Evolutionary conservation across 2,329 filamentous ascomycete genomes (phyloP).

Genomic region (Balansia obtecta): DNA sequence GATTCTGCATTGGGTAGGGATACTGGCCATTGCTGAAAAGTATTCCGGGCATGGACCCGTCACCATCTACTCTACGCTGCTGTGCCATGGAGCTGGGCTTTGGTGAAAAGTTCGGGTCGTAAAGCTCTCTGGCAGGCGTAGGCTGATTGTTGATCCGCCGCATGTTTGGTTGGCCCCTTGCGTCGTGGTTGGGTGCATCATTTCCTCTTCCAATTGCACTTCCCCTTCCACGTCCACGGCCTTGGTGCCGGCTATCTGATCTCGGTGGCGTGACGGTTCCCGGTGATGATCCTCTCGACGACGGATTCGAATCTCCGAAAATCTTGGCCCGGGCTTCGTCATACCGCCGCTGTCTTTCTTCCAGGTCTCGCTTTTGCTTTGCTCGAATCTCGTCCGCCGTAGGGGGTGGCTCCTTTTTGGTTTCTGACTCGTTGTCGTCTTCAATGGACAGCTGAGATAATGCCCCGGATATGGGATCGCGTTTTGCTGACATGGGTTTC

Average conservation of each 20-base stretch:
- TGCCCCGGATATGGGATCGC: slow-evolving; percentile 37
- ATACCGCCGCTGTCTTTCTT: slow-evolving; percentile 84
- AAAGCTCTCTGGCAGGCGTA: slow-evolving; percentile 48
- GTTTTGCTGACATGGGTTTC: slow-evolving; percentile 55
- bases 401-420: slow-evolving; percentile 48
- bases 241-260: slow-evolving; percentile 19
- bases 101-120: slow-evolving; percentile 59
- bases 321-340: slow-evolving; percentile 81
- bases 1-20: neutral
- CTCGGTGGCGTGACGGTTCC: slow-evolving; percentile 47
- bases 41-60: slow-evolving; percentile 12
- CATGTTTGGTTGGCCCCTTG: slow-evolving; percentile 7
- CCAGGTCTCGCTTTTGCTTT: slow-evolving; percentile 65
- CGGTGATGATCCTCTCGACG: slow-evolving; percentile 49
- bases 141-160: slow-evolving; percentile 13
- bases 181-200: slow-evolving; percentile 8
- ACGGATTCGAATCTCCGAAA: slow-evolving; percentile 52
- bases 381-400: slow-evolving; percentile 66
- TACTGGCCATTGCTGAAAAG: slow-evolving; percentile 37
- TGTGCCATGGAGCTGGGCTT: slow-evolving; percentile 45
- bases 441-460: slow-evolving; percentile 31
- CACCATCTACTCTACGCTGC: slow-evolving; percentile 28
- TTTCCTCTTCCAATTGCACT: slow-evolving; percentile 24
- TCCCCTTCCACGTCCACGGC: slow-evolving; percentile 33
- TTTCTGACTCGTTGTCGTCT: slow-evolving; percentile 50